Evolutionary conservation across 2,329 filamentous ascomycete species (phyloP).

Genomic region (Kalaharituber pfeilii): DNA sequence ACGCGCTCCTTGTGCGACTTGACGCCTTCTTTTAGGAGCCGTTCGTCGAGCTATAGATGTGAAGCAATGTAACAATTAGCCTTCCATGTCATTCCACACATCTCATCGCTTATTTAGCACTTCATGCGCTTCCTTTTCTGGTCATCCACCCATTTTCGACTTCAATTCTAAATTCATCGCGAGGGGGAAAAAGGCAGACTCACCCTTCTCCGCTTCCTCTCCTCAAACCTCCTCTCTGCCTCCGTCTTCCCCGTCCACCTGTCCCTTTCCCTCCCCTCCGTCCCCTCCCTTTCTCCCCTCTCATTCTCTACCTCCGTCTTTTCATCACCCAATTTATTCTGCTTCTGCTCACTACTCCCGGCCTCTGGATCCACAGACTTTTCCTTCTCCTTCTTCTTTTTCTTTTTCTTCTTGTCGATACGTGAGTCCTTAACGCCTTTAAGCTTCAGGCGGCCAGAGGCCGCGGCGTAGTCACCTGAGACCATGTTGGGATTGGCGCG

Average conservation of each 20-base stretch:
- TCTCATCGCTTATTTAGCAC: too few species aligned
- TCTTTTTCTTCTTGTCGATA: slow-evolving; percentile 44
- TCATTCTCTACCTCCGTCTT: neutral
- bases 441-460: slow-evolving; percentile 63
- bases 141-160: too few species aligned
- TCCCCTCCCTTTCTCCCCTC: neutral
- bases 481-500: slow-evolving; percentile 36
- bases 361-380: slow-evolving; percentile 22
- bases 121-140: neutral
- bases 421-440: slow-evolving; percentile 33
- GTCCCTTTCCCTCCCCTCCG: slow-evolving; percentile 7
- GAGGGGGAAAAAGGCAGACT: neutral
- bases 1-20: slow-evolving; percentile 97
- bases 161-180: neutral
- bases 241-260: slow-evolving; percentile 51
- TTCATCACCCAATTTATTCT: neutral
- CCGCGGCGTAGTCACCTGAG: slow-evolving; percentile 53
- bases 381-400: slow-evolving; percentile 35
- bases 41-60: slow-evolving; percentile 56
- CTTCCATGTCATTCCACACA: neutral
- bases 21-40: slow-evolving; percentile 59
- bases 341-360: slow-evolving; percentile 4
- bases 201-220: slow-evolving; percentile 64
- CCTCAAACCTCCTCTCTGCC: slow-evolving; percentile 63
- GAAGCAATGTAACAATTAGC: too few species aligned